Evolutionary conservation across 2,329 filamentous ascomycete genomes (phyloP), one percentile per base, ranked within the genome.

Genomic region (Delphinella strobiligena): DNA sequence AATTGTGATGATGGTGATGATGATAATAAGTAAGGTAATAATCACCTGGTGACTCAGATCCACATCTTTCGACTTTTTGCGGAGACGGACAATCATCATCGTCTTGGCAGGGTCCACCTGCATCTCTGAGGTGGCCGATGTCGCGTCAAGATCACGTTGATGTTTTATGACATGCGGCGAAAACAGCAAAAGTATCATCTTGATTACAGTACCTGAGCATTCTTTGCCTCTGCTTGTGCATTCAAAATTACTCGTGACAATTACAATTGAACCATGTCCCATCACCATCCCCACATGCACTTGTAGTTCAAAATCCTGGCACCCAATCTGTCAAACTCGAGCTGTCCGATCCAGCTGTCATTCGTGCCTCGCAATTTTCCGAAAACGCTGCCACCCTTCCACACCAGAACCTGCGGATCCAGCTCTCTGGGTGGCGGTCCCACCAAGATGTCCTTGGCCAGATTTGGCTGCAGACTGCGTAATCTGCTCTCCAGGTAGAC

Each of bases 321-420:
- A 3, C 88, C 89, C 39, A 95, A 59, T 43, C 85, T 75, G 64
- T 95, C 87, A 61, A 89, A 95, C 68, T 96, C 89, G 52, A 81
- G 70, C 34, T 77, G 75, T 11, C 80, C 82, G 54, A 96, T 85
- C 91, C 91, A 98, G 53, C 82, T 91, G 60, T 98, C 91, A 62
- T 96, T 96, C 12, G 86, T 88, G 34, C 67, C 68, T 44, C 79
- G 75, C 50, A 96, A 66, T 64, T 93, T 87, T 2, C 86, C 88
- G 67, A 95, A 98, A 12, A 98, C 88, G 56, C 87, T 94, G 1
- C 85, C 91, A 3, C 91, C 91, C 71, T 98, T 98, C 91, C 91
- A 98, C 7, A 81, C 80, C 38, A 96, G 82, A n/a, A 96, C 88
- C 62, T 95, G 87, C 44, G 91, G 86, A 61, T 98, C 91, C 66